Base-by-base conservation (phyloP, 2,329 filamentous ascomycete genomes). In the Fusarium concolor region DNA sequence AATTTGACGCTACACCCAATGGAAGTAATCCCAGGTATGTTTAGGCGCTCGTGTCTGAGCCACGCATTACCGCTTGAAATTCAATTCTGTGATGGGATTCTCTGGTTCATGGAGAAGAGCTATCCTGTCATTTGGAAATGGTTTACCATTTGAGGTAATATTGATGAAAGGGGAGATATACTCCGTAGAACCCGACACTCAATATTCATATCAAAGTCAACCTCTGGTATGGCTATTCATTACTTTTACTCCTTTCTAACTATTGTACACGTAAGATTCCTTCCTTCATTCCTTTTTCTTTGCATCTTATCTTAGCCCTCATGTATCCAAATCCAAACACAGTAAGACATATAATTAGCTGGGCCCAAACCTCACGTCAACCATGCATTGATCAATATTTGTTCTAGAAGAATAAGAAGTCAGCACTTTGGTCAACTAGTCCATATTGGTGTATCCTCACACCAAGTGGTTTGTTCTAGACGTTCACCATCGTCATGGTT, bases 1-100 rank as follows among this genome's bases (percentile, higher is more conserved):
- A 69, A 52, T 41, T 51, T 59, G 47, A 20, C 43, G 35, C 47
- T 66, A 43, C 29, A 38, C n/a, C 47, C 52, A 62, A 61, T 64
- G 39, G 35, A 42, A 44, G 49, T 22, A 28, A 42, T 24, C 18
- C 14, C n/a, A n/a, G n/a, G n/a, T n/a, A 37, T 53, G 20, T 37
- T 31, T 58, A 45, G 45, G 55, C 60, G 54, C 55, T 65, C 57
- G 22, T 24, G 31, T 29, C 44, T 51, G 44, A 57, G 44, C 15
- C 31, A 33, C 26, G 18, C 37, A 51, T 51, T 41, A 37, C 37
- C n/a, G 24, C 46, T 10, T 20, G 17, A 12, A 29, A 38, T 56
- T 31, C 17, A 39, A 50, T 45, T 58, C 43, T 10, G 24, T 38
- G 15, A 57, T 41, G 31, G 31, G 22, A 39, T 42, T 46, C 24